Conservation (phyloP, 1,284 basidiomycete genomes). For the Austroboletus sp. region DNA sequence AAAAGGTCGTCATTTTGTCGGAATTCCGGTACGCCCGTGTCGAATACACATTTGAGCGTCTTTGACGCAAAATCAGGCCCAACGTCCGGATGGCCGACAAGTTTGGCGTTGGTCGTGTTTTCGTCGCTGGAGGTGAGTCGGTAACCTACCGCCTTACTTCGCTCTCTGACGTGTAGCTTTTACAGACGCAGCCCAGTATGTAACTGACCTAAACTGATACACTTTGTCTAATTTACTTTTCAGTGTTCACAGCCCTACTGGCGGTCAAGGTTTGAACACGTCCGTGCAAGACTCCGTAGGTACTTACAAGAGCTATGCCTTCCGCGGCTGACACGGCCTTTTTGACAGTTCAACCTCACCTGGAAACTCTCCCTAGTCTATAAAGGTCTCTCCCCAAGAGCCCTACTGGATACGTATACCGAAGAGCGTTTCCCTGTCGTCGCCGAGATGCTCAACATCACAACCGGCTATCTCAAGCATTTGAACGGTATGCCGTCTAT, state of each 20-base stretch:
- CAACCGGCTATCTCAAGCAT: slow-evolving; percentile 13
- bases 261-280: slow-evolving; percentile 42
- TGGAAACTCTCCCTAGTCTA: slow-evolving; percentile 40
- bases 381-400: slow-evolving; percentile 26
- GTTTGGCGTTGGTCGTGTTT: slow-evolving; percentile 30
- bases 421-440: slow-evolving; percentile 37
- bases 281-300: slow-evolving; percentile 36
- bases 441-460: slow-evolving; percentile 33
- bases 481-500: not conserved
- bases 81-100: slow-evolving; percentile 31
- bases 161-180: not conserved
- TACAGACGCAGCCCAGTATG: slow-evolving; percentile 22
- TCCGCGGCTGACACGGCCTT: not conserved
- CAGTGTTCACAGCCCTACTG: slow-evolving; percentile 42
- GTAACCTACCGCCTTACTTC: slow-evolving; percentile 14
- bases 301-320: not conserved
- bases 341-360: slow-evolving; percentile 33
- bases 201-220: no score
- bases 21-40: slow-evolving; percentile 27
- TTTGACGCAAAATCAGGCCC: slow-evolving; percentile 15
- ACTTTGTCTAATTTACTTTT: no score
- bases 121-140: slow-evolving; percentile 33
- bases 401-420: slow-evolving; percentile 34
- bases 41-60: not conserved
- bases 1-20: slow-evolving; percentile 9